Conservation (phyloP, 768 basidiomycete species). For the Hygrophorus pudorinus region DNA sequence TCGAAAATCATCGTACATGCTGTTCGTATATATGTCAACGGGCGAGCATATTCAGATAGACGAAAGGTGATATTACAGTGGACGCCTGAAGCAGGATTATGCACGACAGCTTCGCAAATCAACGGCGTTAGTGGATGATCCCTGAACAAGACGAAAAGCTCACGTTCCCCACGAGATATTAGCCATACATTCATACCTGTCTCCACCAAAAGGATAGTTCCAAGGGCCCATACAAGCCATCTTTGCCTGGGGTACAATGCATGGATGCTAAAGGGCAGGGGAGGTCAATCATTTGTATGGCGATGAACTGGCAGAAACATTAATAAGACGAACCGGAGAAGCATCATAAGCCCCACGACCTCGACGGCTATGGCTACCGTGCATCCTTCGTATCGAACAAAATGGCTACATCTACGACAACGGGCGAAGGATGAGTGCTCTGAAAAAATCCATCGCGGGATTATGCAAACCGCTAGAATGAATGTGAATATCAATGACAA, state of each 20-base stretch:
- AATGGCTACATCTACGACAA: conserved; percentile 33
- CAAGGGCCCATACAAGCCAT: conserved; percentile 20
- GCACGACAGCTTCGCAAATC: conserved; percentile 26
- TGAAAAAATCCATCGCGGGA: neutral
- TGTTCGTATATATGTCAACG: conserved; percentile 7
- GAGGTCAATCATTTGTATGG: conserved; percentile 9
- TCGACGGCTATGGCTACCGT: conserved; percentile 46
- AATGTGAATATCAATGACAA: too few species aligned
- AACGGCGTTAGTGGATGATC: neutral
- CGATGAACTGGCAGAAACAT: neutral
- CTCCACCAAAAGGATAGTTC: conserved; percentile 31
- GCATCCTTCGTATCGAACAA: conserved; percentile 41
- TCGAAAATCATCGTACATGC: conserved; percentile 36
- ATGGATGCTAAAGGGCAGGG: conserved; percentile 14
- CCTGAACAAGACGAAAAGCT: conserved; percentile 10
- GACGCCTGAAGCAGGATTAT: conserved; percentile 28
- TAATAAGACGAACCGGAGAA: conserved; percentile 29
- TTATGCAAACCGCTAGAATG: neutral
- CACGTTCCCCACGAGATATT: conserved; percentile 40
- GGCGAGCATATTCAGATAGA: neutral
- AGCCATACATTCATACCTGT: conserved; percentile 44
- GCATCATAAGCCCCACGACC: conserved; percentile 49
- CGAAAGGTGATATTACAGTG: conserved; percentile 15
- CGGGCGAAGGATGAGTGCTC: neutral
- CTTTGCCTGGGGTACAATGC: conserved; percentile 28